Evolutionary conservation across 331 rosid species (phyloP), one percentile per base, ranked within the genome.

Genomic region (Rosa hybrid): DNA sequence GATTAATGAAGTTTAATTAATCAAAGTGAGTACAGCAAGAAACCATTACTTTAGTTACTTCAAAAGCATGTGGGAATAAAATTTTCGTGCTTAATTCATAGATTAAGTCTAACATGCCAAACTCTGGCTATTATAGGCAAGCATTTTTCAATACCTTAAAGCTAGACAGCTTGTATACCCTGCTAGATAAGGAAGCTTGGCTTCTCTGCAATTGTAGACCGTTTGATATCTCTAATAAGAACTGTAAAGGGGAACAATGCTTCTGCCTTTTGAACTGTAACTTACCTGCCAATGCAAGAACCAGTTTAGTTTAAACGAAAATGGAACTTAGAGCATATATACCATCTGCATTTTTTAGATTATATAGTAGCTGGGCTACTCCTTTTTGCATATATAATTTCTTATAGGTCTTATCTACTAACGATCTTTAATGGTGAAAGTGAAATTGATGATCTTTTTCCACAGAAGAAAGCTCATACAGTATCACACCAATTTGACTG

Each of bases 11-110:
- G 30, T 45, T 25, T 17, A 10, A 46, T 18, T 45, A 63, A 63
- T 38, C 73, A 67, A 82, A 74, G 76, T 67, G 82, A 78, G 82
- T 78, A 88, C 90, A 88, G 88, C 90, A 68, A 69, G 72, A 79
- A 83, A 83, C 77, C 69, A 80, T 46, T 30, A 53, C 64, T 68
- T 34, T 3, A 74, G 48, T 74, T 70, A 11, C 79, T 74, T 23
- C 57, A 62, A 50, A 76, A 79, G 21, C 74, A 25, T 65, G 77
- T 25, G 70, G 70, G 70, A 64, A 64, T 39, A 38, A 7, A 67
- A 38, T 25, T 38, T 67, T 48, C 14, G 25, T 17, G 25, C 72
- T 67, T 38, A 67, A 38, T 27, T 65, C 46, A 38, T 16, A 64
- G 69, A 12, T 12, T 30, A 27, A 30, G 20, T 27, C 17, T 25